Evolutionary conservation across 495 filamentous ascomycete species (phyloP), one percentile per base, ranked within the genome.

Genomic region (Penicillium riverlandense): DNA sequence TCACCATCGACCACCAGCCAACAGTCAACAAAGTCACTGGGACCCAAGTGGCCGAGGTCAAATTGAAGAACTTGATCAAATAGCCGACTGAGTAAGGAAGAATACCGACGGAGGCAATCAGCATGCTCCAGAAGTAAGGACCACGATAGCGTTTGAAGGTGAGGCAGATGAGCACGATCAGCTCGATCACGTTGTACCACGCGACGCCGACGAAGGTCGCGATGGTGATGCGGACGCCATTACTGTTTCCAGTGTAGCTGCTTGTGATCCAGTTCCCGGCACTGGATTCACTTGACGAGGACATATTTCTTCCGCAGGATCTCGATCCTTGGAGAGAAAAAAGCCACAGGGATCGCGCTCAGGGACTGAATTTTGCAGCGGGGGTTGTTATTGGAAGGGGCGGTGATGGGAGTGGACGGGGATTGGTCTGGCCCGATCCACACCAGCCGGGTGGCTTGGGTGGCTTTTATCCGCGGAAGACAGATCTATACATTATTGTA

Each of bases 51-150:
- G 52, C 44, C 0, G 57, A 39, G n/a, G 54, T 61, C 3, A 66
- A 50, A 8, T 41, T 50, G 35, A 70, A 63, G 44, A 60, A 66
- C 34, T 62, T 67, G 14, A 72, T 54, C 42, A 77, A 33, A 11
- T 67, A 54, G 10, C 58, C 66, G 31, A 67, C 37, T 2, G 58
- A 57, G 47, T 71, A 59, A 0, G 67, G 50, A 5, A 57, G 32
- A 29, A 59, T 63, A 3, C 63, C 64, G 13, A 61, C 40, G 9
- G 54, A 60, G n/a, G 67, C 47, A 10, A 70, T 47, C 30, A 62
- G 30, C 54, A 72, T 57, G 31, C 55, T 62, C 69, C 66, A 72
- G 38, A 67, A 72, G 47, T 72, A 72, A 5, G 66, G 53, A 9
- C 69, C 69, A 11, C 55, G 47, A 33, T 57, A 57, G 30, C 65